These are phyloP conservation scores for Smallanthus sonchifolius DNA, from an alignment of 129 eudicot genomes.

Conservation along the genomic window DNA sequence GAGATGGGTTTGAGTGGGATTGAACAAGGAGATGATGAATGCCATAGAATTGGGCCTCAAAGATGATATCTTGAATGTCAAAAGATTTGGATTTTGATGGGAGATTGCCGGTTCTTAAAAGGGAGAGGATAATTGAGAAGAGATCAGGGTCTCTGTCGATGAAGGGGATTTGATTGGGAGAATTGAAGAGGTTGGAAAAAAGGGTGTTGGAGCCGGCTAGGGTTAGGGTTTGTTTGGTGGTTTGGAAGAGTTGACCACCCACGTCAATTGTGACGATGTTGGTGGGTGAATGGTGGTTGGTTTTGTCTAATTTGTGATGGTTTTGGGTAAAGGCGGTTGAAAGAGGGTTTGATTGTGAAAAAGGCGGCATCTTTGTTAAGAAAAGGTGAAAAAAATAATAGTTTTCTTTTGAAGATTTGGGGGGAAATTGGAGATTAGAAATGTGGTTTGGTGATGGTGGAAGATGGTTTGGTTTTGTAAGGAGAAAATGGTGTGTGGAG, in stretches of 20 bases:
- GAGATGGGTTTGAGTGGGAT: slow-evolving; percentile 75
- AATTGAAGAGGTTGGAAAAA: slow-evolving; percentile 44
- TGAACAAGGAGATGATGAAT: slow-evolving; percentile 49
- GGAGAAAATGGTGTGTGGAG: neutral
- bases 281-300: slow-evolving; percentile 39
- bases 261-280: slow-evolving; percentile 67
- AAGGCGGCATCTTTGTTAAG: slow-evolving; percentile 51
- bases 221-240: slow-evolving; percentile 77
- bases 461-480: neutral
- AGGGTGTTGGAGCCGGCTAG: slow-evolving; percentile 67
- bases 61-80: slow-evolving; percentile 71
- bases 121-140: slow-evolving; percentile 66
- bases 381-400: neutral
- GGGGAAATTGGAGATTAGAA: slow-evolving; percentile 3
- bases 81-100: slow-evolving; percentile 68
- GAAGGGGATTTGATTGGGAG: slow-evolving; percentile 44
- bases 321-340: slow-evolving; percentile 27
- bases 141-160: slow-evolving; percentile 87
- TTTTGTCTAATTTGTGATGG: slow-evolving; percentile 17
- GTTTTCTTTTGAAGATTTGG: neutral
- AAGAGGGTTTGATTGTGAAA: slow-evolving; percentile 29
- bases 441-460: slow-evolving; percentile 1
- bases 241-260: slow-evolving; percentile 90
- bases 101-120: slow-evolving; percentile 76
- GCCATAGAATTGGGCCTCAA: slow-evolving; percentile 65